Evolutionary conservation across 208 protist genomes (phyloP), one percentile per base, ranked within the genome.

Genomic region (Leishmania turanica): DNA sequence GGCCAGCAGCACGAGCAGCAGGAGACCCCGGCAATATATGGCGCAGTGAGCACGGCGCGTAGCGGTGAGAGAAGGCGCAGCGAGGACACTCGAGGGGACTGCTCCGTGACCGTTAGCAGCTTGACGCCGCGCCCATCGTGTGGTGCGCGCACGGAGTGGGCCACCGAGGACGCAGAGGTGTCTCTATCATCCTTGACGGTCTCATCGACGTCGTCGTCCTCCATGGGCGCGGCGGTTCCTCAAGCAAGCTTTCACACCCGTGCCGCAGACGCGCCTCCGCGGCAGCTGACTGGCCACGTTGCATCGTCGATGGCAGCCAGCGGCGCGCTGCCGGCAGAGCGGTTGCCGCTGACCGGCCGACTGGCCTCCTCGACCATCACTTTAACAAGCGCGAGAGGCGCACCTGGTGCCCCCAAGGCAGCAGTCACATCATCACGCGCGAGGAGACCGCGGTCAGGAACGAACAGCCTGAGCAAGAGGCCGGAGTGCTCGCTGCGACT

Each of bases 401-500:
- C n/a, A 31, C 2, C 47, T 56, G 45, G 6, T 15, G 70, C 24
- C 5, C 70, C 70, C n/a, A 34, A 13, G 27, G 27, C n/a, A 34
- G n/a, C 70, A 34, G 47, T 47, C 47, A 24, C 70, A 17, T 56
- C 42, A 19, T 53, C 47, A 4, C 70, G 24, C 45, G 13, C 70
- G 27, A 34, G 11, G 70, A 58, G 24, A 47, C 47, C 47, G 40
- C 24, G 1, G 70, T 2, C 45, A 24, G 42, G 31, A 11, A 42
- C 19, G 72, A 65, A 40, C 8, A 51, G 13, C 40, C 37, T 24
- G 37, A 47, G 21, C 53, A 66, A 51, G 40, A 31, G 7, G 37
- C 60, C 76, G 19, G 69, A 84, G 58, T 92, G 88, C 56, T 83
- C 81, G n/a, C 40, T 85, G 77, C 84, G 75, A 51, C 84, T 93